A percentile compares a stretch with the other conserved stretches of the same genome.
These are phyloP conservation scores for Skeletonema costatum DNA, from an alignment of 108 stramenopile genomes.

Conservation along the genomic window DNA sequence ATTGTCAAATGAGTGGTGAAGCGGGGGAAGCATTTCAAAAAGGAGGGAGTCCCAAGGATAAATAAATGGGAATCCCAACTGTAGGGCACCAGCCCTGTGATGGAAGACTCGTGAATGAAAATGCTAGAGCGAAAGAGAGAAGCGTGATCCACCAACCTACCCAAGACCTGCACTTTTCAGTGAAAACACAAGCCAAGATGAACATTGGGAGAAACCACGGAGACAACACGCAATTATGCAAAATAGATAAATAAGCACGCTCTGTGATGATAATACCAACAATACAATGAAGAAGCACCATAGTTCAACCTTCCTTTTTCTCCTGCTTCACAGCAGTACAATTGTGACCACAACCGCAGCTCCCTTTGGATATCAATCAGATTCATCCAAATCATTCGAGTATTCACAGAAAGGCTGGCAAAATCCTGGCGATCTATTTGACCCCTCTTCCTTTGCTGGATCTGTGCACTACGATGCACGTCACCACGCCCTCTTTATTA, in stretches of 20 bases:
- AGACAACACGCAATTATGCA: too few relatives aligned
- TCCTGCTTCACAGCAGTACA: background rate
- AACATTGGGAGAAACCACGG: too few relatives aligned
- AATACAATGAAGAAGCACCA: background rate
- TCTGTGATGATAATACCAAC: too few relatives aligned
- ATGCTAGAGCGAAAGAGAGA: too few relatives aligned
- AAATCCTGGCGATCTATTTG: background rate
- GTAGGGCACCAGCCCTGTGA: background rate
- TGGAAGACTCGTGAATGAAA: too few relatives aligned
- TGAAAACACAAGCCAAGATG: too few relatives aligned
- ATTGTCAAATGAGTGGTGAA: too few relatives aligned
- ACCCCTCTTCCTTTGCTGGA: slow-evolving; percentile 49
- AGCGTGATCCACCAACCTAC: too few relatives aligned
- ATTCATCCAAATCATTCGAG: slow-evolving; percentile 29
- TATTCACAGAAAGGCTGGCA: background rate
- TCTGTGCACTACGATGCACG: slow-evolving; percentile 52
- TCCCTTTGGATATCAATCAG: slow-evolving; percentile 45
- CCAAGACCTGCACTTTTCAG: too few relatives aligned
- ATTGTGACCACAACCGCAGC: background rate
- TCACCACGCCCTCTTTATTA: slow-evolving; percentile 51
- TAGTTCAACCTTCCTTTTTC: background rate
- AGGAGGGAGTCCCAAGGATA: background rate
- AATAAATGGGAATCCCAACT: background rate
- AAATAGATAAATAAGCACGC: too few relatives aligned
- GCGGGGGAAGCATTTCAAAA: too few relatives aligned